Conservation (phyloP, 2,329 filamentous ascomycete species). For the Fusarium incarnatum region DNA sequence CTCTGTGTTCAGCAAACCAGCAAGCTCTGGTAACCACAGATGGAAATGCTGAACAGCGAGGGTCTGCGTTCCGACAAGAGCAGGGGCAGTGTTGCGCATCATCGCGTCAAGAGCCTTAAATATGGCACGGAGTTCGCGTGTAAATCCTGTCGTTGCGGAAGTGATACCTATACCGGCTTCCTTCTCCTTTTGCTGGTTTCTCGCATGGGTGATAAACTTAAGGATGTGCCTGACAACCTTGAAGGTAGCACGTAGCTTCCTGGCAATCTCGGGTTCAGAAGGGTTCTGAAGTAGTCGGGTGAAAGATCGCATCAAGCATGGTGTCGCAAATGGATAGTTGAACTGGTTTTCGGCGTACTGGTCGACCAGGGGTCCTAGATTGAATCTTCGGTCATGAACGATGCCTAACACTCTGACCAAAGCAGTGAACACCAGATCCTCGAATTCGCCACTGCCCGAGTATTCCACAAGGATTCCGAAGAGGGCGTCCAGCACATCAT, state of each 20-base stretch:
- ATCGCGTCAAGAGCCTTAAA: slow-evolving; percentile 91
- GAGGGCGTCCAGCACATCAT: slow-evolving; percentile 88
- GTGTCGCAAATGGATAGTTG: slow-evolving; percentile 91
- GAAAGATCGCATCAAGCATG: slow-evolving; percentile 88
- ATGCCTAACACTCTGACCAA: slow-evolving; percentile 92
- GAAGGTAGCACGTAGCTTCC: slow-evolving; percentile 88
- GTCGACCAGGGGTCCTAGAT: slow-evolving; percentile 89
- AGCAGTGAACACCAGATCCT: slow-evolving; percentile 91
- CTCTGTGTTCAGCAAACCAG: slow-evolving; percentile 78
- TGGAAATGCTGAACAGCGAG: slow-evolving; percentile 96
- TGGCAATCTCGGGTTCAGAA: slow-evolving; percentile 83
- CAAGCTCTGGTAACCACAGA: slow-evolving; percentile 93
- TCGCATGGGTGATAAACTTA: slow-evolving; percentile 92
- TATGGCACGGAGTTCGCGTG: slow-evolving; percentile 83
- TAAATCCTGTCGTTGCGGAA: slow-evolving; percentile 77
- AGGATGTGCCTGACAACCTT: slow-evolving; percentile 94
- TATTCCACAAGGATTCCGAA: slow-evolving; percentile 93
- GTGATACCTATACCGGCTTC: slow-evolving; percentile 89
- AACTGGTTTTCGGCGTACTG: slow-evolving; percentile 90
- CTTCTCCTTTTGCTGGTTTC: slow-evolving; percentile 87
- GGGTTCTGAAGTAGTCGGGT: slow-evolving; percentile 84
- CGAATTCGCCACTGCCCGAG: slow-evolving; percentile 90
- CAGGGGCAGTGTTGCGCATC: slow-evolving; percentile 87
- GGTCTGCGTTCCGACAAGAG: slow-evolving; percentile 93
- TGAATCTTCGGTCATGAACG: slow-evolving; percentile 93